These are phyloP conservation scores for Beta vulgaris DNA, from an alignment of 148 eudicot genomes.

Conservation along the genomic window DNA sequence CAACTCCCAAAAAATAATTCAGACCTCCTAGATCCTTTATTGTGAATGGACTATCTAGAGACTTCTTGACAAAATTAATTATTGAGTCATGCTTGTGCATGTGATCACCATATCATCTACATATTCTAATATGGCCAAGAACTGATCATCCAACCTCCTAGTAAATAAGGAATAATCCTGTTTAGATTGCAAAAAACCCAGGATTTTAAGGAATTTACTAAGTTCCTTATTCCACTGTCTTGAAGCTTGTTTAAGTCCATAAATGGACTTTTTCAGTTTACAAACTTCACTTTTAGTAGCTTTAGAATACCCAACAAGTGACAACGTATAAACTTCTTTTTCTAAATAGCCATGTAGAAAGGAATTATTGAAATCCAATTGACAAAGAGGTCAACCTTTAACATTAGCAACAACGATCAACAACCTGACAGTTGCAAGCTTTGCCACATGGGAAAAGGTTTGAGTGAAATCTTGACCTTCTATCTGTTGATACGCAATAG, in stretches of 20 bases:
- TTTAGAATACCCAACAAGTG: neutral
- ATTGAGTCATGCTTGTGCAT: neutral
- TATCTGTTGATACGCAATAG: neutral
- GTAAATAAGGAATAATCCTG: neutral
- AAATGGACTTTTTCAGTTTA: too few relatives aligned
- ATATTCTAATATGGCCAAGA: neutral
- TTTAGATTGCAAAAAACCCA: neutral
- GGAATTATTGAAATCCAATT: too few relatives aligned
- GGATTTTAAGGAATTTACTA: neutral
- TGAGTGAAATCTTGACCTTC: neutral
- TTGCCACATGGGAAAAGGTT: too few relatives aligned
- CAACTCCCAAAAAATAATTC: too few relatives aligned
- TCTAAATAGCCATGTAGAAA: neutral
- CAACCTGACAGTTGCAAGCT: too few relatives aligned
- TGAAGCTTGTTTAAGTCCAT: conserved; percentile 7
- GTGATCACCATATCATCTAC: neutral
- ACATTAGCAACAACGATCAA: too few relatives aligned
- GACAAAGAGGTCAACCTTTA: too few relatives aligned
- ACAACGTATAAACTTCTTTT: neutral
- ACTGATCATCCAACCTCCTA: neutral
- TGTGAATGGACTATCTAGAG: neutral
- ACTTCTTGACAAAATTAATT: neutral
- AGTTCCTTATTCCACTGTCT: too few relatives aligned
- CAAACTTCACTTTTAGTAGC: neutral
- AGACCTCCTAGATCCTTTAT: conserved; percentile 2